Percentiles rank a stretch among this genome's conserved stretches.
phyloP scores from a whole-genome alignment of 1,139 yeast species.

The Yamadazyma sp. region DNA sequence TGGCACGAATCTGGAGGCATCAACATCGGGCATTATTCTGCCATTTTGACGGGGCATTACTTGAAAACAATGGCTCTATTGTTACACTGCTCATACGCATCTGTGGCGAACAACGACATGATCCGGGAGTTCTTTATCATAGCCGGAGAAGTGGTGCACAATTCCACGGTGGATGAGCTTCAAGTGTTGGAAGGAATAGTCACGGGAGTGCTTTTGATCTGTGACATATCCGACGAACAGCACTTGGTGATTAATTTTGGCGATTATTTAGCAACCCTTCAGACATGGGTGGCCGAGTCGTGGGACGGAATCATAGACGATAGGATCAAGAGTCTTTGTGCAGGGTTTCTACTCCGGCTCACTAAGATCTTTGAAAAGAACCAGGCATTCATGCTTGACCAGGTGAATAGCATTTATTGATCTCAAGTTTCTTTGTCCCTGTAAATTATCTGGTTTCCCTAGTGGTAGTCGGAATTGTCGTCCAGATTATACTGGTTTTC shows the following conservation, averaged over 20 bases:
- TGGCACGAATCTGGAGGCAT: slow-evolving; percentile 52
- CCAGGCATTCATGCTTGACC: slow-evolving; percentile 15
- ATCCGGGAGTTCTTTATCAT: slow-evolving; percentile 50
- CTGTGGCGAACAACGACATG: slow-evolving; percentile 56
- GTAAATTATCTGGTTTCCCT: background rate
- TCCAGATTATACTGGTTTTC: no score
- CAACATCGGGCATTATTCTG: slow-evolving; percentile 54
- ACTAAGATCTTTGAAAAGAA: slow-evolving; percentile 15
- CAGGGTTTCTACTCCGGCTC: slow-evolving; percentile 43
- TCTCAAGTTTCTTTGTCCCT: background rate
- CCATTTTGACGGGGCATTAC: slow-evolving; percentile 57
- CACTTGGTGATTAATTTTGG: slow-evolving; percentile 28
- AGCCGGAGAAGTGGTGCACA: slow-evolving; percentile 26
- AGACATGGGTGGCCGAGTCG: slow-evolving; percentile 37
- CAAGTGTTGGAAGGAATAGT: slow-evolving; percentile 46
- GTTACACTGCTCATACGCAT: slow-evolving; percentile 58
- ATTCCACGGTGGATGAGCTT: slow-evolving; percentile 25
- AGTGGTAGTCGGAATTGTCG: no score
- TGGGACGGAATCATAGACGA: slow-evolving; percentile 53
- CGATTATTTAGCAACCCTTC: slow-evolving; percentile 31
- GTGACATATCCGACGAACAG: slow-evolving; percentile 45
- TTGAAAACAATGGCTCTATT: slow-evolving; percentile 57
- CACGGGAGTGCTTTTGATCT: slow-evolving; percentile 46
- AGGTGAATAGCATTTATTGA: slow-evolving; percentile 15
- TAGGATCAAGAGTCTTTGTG: slow-evolving; percentile 46